Evolutionary conservation across 2,329 filamentous ascomycete genomes (phyloP).

Genomic region (Pseudovirgaria hyperparasitica): DNA sequence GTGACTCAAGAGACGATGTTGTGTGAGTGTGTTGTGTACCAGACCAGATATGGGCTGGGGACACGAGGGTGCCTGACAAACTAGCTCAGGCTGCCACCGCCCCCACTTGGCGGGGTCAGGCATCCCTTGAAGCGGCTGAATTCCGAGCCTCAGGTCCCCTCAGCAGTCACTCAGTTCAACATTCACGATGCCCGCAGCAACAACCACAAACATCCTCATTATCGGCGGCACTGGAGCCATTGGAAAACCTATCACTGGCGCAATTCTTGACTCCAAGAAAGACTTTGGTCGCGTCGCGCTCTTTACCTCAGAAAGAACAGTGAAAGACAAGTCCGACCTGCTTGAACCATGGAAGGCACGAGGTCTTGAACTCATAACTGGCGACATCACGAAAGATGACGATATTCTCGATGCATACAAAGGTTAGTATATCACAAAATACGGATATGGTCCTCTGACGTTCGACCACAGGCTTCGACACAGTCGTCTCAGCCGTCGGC

Average conservation of each 20-base stretch:
- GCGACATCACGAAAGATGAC: conserved; percentile 38
- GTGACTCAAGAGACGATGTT: too few relatives aligned
- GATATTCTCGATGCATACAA: conserved; percentile 45
- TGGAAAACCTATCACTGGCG: conserved; percentile 36
- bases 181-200: too few relatives aligned
- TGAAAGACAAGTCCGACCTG: conserved; percentile 35
- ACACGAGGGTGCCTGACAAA: too few relatives aligned
- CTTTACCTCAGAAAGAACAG: conserved; percentile 42
- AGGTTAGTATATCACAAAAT: conserved; percentile 16
- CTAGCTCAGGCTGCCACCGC: too few relatives aligned
- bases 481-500: conserved; percentile 52
- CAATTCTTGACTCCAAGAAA: conserved; percentile 32
- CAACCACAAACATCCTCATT: conserved; percentile 36
- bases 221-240: conserved; percentile 43
- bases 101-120: too few relatives aligned
- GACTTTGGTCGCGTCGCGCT: conserved; percentile 40
- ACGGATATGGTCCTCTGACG: not conserved
- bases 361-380: conserved; percentile 42
- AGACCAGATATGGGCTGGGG: too few relatives aligned
- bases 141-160: too few relatives aligned
- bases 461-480: conserved; percentile 40
- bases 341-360: conserved; percentile 34
- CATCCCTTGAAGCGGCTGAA: too few relatives aligned
- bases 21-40: too few relatives aligned
- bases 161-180: too few relatives aligned